Conservation (phyloP, 805 yeast species). For the Teunomyces panamensis region DNA sequence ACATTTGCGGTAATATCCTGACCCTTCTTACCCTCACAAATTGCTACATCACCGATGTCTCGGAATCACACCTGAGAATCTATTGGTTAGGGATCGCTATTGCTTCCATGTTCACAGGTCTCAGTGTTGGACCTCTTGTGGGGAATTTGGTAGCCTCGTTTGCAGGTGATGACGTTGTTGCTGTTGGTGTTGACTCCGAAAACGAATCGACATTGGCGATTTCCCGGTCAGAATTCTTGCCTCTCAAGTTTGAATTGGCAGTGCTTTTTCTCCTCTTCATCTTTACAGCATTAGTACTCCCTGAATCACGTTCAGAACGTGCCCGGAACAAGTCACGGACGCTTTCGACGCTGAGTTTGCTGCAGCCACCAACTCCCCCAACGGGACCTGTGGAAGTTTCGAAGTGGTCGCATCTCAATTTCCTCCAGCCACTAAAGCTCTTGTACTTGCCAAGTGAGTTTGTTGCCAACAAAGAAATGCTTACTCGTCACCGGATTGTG, state of each 20-base stretch:
- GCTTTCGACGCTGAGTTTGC: constrained; percentile 15
- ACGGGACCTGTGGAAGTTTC: neutral
- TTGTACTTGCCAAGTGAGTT: constrained; percentile 50
- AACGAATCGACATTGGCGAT: constrained; percentile 8
- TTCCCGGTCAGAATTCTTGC: constrained; percentile 26
- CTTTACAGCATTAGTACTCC: constrained; percentile 36
- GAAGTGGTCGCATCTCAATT: constrained; percentile 12
- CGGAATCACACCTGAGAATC: constrained; percentile 57
- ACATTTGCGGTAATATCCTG: constrained; percentile 62
- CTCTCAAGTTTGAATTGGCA: constrained; percentile 31
- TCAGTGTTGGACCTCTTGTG: constrained; percentile 62
- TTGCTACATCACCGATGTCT: constrained; percentile 74
- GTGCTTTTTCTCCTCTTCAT: constrained; percentile 29
- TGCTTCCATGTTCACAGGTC: constrained; percentile 58
- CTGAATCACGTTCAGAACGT: constrained; percentile 61
- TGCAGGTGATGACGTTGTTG: neutral
- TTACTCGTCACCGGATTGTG: constrained; percentile 23
- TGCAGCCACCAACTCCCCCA: neutral
- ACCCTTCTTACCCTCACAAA: constrained; percentile 57
- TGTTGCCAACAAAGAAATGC: constrained; percentile 1
- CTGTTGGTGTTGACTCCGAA: neutral
- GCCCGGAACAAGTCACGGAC: constrained; percentile 54
- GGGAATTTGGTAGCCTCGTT: constrained; percentile 36
- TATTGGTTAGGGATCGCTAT: constrained; percentile 55
- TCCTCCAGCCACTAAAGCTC: constrained; percentile 48